Evolutionary conservation across 2,329 filamentous ascomycete genomes (phyloP).

Genomic region (Gremmenia infestans): DNA sequence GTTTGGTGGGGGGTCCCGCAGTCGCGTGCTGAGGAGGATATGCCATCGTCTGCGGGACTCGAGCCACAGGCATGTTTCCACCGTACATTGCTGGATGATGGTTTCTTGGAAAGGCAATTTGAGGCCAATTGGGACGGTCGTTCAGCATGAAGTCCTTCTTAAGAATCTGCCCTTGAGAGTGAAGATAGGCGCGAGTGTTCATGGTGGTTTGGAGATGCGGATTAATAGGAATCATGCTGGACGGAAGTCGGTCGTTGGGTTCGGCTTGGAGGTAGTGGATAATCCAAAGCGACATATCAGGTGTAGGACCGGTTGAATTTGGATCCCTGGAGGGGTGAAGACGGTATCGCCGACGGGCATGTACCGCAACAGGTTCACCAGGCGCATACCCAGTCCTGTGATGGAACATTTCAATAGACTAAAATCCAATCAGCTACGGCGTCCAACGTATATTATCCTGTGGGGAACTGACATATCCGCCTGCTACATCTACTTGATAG

Average conservation of each 20-base stretch:
- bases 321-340: slow-evolving; percentile 68
- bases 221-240: slow-evolving; percentile 59
- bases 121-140: slow-evolving; percentile 86
- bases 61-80: slow-evolving; percentile 19
- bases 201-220: slow-evolving; percentile 57
- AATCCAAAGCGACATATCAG: slow-evolving; percentile 83
- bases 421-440: slow-evolving; percentile 10
- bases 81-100: slow-evolving; percentile 34
- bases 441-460: not conserved
- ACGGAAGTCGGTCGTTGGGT: slow-evolving; percentile 66
- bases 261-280: slow-evolving; percentile 83
- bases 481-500: slow-evolving; percentile 67
- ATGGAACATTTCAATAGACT: slow-evolving; percentile 86
- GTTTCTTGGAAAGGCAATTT: slow-evolving; percentile 64
- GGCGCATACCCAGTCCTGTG: slow-evolving; percentile 77
- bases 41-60: slow-evolving; percentile 51
- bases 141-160: slow-evolving; percentile 94
- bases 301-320: slow-evolving; percentile 62
- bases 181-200: slow-evolving; percentile 58
- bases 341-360: slow-evolving; percentile 81
- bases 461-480: slow-evolving; percentile 54
- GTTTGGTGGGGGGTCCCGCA: slow-evolving; percentile 49
- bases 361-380: slow-evolving; percentile 68
- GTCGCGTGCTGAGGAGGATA: slow-evolving; percentile 48
- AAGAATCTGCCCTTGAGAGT: slow-evolving; percentile 72